Evolutionary conservation across 2,329 filamentous ascomycete species (phyloP), one percentile per base, ranked within the genome.

Genomic region (Pleurostoma richardsiae): DNA sequence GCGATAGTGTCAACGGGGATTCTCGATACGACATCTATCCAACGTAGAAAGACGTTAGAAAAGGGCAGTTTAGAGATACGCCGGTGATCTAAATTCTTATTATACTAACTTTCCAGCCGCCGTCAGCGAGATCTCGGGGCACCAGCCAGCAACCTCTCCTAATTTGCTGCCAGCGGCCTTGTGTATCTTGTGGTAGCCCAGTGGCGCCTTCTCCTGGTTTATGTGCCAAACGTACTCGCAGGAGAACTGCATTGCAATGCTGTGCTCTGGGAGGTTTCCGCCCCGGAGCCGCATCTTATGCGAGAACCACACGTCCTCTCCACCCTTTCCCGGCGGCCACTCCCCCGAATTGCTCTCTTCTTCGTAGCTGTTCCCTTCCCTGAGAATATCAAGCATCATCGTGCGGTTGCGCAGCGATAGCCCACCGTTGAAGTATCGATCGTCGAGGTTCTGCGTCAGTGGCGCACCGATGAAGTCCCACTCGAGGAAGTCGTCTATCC

Each of bases 301-400:
- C 11, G 49, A 55, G 44, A 59, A 58, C 57, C 57, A 59, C 39
- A 57, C 51, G 49, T 59, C 57, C 49, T 59, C 57, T 43, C 54
- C 56, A 39, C 52, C 54, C 8, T 47, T 51, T 51, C 51, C 54
- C 4, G 40, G 33, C 19, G 19, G 19, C 19, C 19, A 19, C 19
- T 19, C 19, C 39, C 53, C 53, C 8, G 48, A 48, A 29, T 40
- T 66, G 4, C 68, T 64, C 53, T 76, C 70, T 2, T 60, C 61
- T 42, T 61, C 54, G 30, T 62, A 59, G 7, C 66, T 63, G 41
- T 68, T 59, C 49, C 65, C 50, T 26, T 46, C 48, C 47, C 67
- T 67, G 53, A 73, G 65, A 3, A 73, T 74, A 48, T 76, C 71
- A 28, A 69, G 44, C 30, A 63, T 63, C 45, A 58, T 60, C 38